Base-by-base conservation (phyloP, 75 land plant species). In the Pinus tabuliformis region DNA sequence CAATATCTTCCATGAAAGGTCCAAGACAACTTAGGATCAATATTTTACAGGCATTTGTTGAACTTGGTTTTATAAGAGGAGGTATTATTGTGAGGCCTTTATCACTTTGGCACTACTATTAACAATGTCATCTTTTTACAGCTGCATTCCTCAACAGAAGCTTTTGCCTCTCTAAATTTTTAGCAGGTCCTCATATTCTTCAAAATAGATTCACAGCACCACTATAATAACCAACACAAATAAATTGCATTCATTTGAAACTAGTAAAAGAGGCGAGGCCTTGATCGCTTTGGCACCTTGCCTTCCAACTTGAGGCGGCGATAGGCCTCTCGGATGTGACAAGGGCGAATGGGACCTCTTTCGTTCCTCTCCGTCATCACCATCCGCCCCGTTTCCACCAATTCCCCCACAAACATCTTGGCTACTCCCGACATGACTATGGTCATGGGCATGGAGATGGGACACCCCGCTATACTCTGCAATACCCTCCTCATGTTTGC, bases 391-490 rank as follows among this genome's bases (percentile, higher is more conserved):
- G 88, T 89, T 80, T 97, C 99, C 70, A 97, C 86, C 26, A 97
- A 85, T 83, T 97, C 99, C 24, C 99, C 99, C 60, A 97, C 98
- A 86, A 97, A 97, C 94, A 97, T 91, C 76, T 97, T 97, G 36
- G 96, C 93, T 66, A 97, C 89, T 17, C 99, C 99, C 4, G 93
- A 95, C 62, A 95, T 96, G 24, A 93, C 99, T 49, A 97, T 95
- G 13, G 95, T 89, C 94, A 92, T 97, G 20, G 99, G 99, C 26
- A 86, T 70, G 12, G 99, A 92, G 22, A 97, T 89, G 17, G 91
- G 90, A 75, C 86, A 91, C 9, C 99, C 99, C 36, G 91, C 91
- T 58, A 97, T 88, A 78, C 92, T 93, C 28, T 84, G 87, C 58
- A 97, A 58, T 74, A 97, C 76, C 99, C 93, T 85, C 79, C 87